Evolutionary conservation across 495 filamentous ascomycete genomes (phyloP).

Genomic region (Pseudotulostoma volvatum): DNA sequence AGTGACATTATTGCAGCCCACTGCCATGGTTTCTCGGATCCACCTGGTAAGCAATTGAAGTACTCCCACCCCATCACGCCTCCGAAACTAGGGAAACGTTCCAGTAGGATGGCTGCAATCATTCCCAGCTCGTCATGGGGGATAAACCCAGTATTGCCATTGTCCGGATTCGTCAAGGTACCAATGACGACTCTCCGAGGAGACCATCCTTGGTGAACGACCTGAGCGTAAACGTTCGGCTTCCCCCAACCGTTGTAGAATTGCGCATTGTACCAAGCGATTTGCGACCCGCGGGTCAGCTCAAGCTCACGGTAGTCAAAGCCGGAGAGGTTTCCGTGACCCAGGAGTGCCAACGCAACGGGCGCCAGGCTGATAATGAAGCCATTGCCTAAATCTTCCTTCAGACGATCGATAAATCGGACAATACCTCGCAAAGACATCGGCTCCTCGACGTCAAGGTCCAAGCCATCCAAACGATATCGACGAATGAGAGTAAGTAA

Average conservation of each 20-base stretch:
- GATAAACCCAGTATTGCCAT: conserved; percentile 45
- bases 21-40: conserved; percentile 42
- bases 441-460: conserved; percentile 69
- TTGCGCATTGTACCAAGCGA: conserved; percentile 70
- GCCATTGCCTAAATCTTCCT: conserved; percentile 47
- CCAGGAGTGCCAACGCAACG: conserved; percentile 53
- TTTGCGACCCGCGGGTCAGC: conserved; percentile 42
- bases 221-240: conserved; percentile 43
- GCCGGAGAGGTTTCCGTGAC: conserved; percentile 48
- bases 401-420: conserved; percentile 54
- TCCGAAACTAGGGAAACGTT: conserved; percentile 48
- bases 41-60: conserved; percentile 52
- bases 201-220: conserved; percentile 47
- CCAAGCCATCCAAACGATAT: conserved; percentile 50
- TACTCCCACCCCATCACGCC: conserved; percentile 85
- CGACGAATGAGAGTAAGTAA: conserved; percentile 41
- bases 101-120: conserved; percentile 28
- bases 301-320: conserved; percentile 59
- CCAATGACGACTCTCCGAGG: conserved; percentile 54
- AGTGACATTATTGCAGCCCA: conserved; percentile 47
- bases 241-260: conserved; percentile 75
- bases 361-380: conserved; percentile 70
- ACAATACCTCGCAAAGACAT: conserved; percentile 57
- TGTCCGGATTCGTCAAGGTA: conserved; percentile 50
- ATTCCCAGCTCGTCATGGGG: conserved; percentile 28